Percentiles rank a stretch among this genome's conserved stretches.
Conservation (phyloP, 768 basidiomycete species). For the Tricholoma furcatifolium region DNA sequence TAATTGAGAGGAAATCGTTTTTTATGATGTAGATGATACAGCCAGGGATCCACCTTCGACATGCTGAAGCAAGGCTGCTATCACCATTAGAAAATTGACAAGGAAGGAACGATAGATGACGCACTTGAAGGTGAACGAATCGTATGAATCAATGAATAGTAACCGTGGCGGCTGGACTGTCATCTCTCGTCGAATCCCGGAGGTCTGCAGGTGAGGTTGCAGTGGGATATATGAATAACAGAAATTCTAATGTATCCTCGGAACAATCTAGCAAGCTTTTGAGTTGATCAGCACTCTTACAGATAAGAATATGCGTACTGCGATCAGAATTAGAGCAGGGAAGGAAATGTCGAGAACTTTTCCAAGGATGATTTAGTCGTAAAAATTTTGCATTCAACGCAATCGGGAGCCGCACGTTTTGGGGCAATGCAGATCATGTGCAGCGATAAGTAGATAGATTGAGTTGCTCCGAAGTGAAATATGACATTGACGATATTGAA, state of each 20-base stretch:
- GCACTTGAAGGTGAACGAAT: conserved; percentile 88
- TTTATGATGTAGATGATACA: conserved; percentile 68
- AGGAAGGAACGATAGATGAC: conserved; percentile 22
- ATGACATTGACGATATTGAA: background rate
- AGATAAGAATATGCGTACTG: background rate
- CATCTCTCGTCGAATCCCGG: conserved; percentile 22
- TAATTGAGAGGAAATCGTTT: conserved; percentile 59
- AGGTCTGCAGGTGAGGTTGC: no score
- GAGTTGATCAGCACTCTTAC: background rate
- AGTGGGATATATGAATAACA: background rate
- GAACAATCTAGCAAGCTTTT: background rate
- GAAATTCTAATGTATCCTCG: background rate
- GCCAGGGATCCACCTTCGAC: conserved; percentile 58
- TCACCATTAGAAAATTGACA: background rate
- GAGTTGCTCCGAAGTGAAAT: background rate
- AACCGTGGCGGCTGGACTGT: conserved; percentile 46
- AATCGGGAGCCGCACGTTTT: no score
- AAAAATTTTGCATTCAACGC: background rate
- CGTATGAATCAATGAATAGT: conserved; percentile 79
- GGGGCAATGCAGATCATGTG: background rate
- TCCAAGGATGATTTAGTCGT: background rate
- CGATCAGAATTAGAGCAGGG: background rate
- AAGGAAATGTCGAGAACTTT: no score
- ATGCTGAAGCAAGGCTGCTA: conserved; percentile 69
- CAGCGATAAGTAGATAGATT: background rate